Evolutionary conservation across 495 filamentous ascomycete species (phyloP).

Genomic region (Neurospora africana): DNA sequence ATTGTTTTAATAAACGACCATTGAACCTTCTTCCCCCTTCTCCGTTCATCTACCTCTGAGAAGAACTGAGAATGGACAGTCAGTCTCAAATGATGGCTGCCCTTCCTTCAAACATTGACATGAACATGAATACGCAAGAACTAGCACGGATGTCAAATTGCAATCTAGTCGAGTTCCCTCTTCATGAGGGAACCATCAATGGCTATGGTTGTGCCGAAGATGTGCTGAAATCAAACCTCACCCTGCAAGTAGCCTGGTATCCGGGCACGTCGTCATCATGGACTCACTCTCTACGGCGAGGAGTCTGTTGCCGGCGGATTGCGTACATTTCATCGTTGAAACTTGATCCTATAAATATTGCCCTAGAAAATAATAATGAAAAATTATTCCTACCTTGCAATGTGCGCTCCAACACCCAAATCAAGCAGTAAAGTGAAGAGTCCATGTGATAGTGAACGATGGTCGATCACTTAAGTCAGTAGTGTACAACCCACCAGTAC

Average conservation of each 20-base stretch:
- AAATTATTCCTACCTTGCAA: neutral
- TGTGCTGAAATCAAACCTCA: conserved; percentile 46
- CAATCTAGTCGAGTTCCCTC: conserved; percentile 53
- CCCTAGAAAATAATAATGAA: neutral
- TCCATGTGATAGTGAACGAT: neutral
- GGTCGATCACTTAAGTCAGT: neutral
- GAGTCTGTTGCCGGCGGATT: conserved; percentile 19
- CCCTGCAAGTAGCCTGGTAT: conserved; percentile 28
- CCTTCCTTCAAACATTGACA: neutral
- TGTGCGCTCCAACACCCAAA: neutral
- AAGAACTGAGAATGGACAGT: neutral
- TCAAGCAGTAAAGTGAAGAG: neutral
- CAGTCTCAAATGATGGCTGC: neutral
- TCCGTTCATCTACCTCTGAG: neutral
- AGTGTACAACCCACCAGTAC: neutral
- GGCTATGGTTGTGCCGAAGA: conserved; percentile 88
- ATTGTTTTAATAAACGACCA: conserved; percentile 3
- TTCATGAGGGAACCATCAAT: conserved; percentile 37
- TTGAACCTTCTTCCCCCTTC: neutral
- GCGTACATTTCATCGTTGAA: conserved; percentile 15
- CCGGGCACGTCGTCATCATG: conserved; percentile 22
- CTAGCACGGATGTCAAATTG: conserved; percentile 99
- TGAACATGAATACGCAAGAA: neutral
- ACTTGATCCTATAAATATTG: neutral
- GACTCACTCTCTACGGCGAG: conserved; percentile 1